Evolutionary conservation across 176 grass and related monocot genomes (phyloP).

Genomic region (Eleusine indica): DNA sequence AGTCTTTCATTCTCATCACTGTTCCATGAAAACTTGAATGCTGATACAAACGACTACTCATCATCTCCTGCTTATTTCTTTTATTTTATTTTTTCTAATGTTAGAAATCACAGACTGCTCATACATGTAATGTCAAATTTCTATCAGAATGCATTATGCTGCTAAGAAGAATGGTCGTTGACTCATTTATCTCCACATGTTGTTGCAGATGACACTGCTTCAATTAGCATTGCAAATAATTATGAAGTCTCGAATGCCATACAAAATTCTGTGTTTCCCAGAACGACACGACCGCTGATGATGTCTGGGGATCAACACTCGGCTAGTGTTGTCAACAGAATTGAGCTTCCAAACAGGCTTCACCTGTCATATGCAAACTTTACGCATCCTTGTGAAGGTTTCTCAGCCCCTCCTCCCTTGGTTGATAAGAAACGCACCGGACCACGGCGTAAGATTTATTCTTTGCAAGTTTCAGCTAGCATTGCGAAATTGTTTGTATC

Average conservation of each 20-base stretch:
- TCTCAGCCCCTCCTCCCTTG: slow-evolving; percentile 69
- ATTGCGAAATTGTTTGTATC: slow-evolving; percentile 1
- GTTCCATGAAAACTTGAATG: background rate
- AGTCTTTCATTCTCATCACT: background rate
- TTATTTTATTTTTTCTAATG: background rate
- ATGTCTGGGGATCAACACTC: slow-evolving; percentile 45
- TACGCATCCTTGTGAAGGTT: slow-evolving; percentile 77
- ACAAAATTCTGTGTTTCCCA: slow-evolving; percentile 51
- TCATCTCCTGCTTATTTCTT: background rate
- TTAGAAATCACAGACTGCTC: background rate
- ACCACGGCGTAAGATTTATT: slow-evolving; percentile 79
- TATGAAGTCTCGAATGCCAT: slow-evolving; percentile 50
- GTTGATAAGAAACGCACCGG: slow-evolving; percentile 86
- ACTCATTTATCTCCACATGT: slow-evolving; percentile 9
- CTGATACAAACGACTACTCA: background rate
- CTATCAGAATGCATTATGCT: background rate
- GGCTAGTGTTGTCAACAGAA: slow-evolving; percentile 38
- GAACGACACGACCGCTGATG: slow-evolving; percentile 31
- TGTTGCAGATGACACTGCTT: slow-evolving; percentile 77
- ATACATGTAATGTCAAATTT: background rate
- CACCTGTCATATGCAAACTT: slow-evolving; percentile 51
- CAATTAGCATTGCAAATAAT: slow-evolving; percentile 63
- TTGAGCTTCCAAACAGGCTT: slow-evolving; percentile 44
- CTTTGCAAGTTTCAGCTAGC: background rate
- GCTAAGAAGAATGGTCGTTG: slow-evolving; percentile 13